These are phyloP conservation scores for Crepidotus variabilis DNA, from an alignment of 768 basidiomycete genomes.

Conservation along the genomic window DNA sequence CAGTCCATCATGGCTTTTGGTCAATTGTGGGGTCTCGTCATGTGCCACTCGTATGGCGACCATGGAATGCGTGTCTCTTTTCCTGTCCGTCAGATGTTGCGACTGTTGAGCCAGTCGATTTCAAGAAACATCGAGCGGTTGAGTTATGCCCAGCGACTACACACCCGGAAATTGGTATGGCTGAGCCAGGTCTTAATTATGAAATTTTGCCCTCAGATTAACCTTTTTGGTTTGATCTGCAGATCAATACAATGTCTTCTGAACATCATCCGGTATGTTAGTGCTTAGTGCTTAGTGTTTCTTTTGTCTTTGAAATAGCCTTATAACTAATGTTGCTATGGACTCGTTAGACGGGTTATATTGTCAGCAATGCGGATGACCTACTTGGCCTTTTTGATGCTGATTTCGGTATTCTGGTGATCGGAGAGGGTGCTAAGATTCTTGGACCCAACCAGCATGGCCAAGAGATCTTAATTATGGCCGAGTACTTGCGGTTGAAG, in stretches of 20 bases:
- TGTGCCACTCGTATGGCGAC: conserved; percentile 73
- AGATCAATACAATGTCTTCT: conserved; percentile 72
- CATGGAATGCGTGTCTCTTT: conserved; percentile 85
- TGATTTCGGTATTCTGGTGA: conserved; percentile 67
- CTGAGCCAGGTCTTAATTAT: not conserved
- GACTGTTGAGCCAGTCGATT: conserved; percentile 74
- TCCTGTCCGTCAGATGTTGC: conserved; percentile 78
- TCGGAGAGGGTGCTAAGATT: conserved; percentile 71
- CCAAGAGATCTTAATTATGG: conserved; percentile 74
- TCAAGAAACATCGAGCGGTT: conserved; percentile 77
- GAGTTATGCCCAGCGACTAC: conserved; percentile 71
- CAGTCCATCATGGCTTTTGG: conserved; percentile 80
- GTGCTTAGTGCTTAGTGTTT: too few relatives aligned
- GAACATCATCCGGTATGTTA: conserved; percentile 65
- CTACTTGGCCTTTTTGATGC: conserved; percentile 75
- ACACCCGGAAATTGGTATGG: conserved; percentile 72
- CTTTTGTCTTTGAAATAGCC: not conserved
- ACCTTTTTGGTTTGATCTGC: conserved; percentile 5
- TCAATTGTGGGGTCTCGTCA: conserved; percentile 75
- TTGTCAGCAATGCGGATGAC: conserved; percentile 79
- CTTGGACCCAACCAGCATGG: conserved; percentile 68
- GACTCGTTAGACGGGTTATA: conserved; percentile 54
- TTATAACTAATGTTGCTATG: not conserved
- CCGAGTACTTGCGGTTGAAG: conserved; percentile 75
- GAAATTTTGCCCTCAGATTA: not conserved